phyloP scores from a whole-genome alignment of 148 eudicot species.

The Pharnaceum exiguum region DNA sequence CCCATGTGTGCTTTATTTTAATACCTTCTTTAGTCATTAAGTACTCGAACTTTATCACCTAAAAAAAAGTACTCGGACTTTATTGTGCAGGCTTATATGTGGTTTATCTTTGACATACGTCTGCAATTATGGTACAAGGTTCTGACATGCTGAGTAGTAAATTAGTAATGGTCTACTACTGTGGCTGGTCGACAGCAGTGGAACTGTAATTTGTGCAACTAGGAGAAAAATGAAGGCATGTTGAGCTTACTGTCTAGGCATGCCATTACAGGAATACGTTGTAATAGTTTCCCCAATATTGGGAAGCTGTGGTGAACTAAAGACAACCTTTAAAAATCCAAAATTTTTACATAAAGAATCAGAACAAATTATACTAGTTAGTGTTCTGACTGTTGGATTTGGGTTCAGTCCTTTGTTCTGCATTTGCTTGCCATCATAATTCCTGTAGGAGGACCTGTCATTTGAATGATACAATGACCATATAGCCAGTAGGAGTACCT shows the following conservation, averaged over 20 bases:
- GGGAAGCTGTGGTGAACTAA: background rate
- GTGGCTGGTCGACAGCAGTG: background rate
- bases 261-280: slow-evolving; percentile 2
- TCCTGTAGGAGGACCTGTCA: slow-evolving; percentile 79
- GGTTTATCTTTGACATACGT: background rate
- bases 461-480: slow-evolving; percentile 45
- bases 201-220: background rate
- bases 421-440: slow-evolving; percentile 51
- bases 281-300: background rate
- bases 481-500: slow-evolving; percentile 63
- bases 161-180: no score
- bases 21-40: background rate
- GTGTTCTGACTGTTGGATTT: background rate
- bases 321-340: slow-evolving; percentile 9
- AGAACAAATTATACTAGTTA: background rate
- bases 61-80: no score
- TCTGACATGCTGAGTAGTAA: no score
- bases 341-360: slow-evolving; percentile 13
- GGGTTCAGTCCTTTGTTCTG: slow-evolving; percentile 39
- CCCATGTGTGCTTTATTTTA: slow-evolving; percentile 1
- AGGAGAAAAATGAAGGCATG: background rate
- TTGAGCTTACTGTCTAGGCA: background rate
- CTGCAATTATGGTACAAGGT: background rate
- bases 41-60: no score
- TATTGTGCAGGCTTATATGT: no score